These are phyloP conservation scores for Castanea mollissima DNA, from an alignment of 306 rosid genomes.

Conservation along the genomic window DNA sequence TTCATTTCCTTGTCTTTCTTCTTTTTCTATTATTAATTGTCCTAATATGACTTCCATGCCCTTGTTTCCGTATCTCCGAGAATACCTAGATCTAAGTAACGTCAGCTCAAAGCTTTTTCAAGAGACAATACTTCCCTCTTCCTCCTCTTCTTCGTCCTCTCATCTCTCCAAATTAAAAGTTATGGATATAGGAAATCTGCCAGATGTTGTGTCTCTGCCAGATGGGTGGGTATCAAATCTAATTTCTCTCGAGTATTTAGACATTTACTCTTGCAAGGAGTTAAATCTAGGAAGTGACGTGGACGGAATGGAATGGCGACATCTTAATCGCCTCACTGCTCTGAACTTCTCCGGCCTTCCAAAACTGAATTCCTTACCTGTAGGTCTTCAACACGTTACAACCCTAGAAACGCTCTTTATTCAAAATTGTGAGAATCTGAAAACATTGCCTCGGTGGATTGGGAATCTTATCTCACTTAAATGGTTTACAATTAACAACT, in stretches of 20 bases:
- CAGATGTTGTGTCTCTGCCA: too few species aligned
- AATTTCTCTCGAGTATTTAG: too few species aligned
- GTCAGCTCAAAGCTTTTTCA: not conserved
- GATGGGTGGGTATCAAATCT: too few species aligned
- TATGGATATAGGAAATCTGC: fast-evolving
- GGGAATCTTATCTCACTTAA: not conserved
- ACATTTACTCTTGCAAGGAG: fast-evolving
- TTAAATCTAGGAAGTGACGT: too few species aligned
- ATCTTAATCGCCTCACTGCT: fast-evolving
- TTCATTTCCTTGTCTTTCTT: constrained; percentile 2
- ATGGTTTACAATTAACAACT: fast-evolving
- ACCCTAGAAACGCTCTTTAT: fast-evolving
- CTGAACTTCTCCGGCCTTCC: fast-evolving
- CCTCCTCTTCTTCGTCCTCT: too few species aligned
- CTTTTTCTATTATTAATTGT: not conserved
- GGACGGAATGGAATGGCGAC: not conserved
- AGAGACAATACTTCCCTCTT: not conserved
- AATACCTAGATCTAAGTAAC: not conserved
- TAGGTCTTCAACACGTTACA: not conserved
- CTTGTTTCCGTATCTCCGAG: not conserved
- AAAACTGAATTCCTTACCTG: not conserved
- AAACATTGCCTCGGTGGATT: not conserved
- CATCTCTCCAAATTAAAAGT: fast-evolving
- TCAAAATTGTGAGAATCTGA: fast-evolving
- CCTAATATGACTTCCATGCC: constrained; percentile 24